These are phyloP conservation scores for Sarocladium strictum DNA, from an alignment of 2,329 filamentous ascomycete genomes.

Conservation along the genomic window DNA sequence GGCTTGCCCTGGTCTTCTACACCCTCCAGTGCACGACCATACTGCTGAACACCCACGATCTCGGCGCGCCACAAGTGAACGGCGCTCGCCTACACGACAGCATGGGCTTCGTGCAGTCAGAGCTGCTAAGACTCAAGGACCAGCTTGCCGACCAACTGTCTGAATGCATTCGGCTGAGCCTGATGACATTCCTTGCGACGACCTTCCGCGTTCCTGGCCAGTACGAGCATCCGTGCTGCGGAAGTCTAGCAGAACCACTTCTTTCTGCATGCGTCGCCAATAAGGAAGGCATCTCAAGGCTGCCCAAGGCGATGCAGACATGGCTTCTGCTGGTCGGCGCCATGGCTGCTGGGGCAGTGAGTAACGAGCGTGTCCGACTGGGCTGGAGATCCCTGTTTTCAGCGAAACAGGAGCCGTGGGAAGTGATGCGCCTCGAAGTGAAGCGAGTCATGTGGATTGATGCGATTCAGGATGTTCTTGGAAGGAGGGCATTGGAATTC, in stretches of 20 bases:
- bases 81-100: neutral
- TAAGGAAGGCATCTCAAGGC: neutral
- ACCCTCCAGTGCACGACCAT: slow-evolving; percentile 3
- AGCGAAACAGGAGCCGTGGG: neutral
- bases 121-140: neutral
- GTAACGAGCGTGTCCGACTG: neutral
- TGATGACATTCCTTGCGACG: slow-evolving; percentile 8
- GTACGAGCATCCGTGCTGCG: slow-evolving; percentile 2
- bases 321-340: slow-evolving; percentile 1
- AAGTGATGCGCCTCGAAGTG: neutral
- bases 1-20: neutral
- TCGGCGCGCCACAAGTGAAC: neutral
- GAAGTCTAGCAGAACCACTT: neutral
- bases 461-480: neutral
- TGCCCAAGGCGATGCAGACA: neutral
- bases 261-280: neutral
- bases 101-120: slow-evolving; percentile 3
- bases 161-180: neutral
- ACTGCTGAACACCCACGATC: neutral
- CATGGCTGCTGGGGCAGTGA: neutral
- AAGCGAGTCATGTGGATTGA: slow-evolving; percentile 9
- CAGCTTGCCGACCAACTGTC: neutral
- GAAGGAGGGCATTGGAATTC: neutral
- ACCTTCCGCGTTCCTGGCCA: slow-evolving; percentile 6
- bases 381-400: neutral